phyloP scores from a whole-genome alignment of 495 filamentous ascomycete genomes.

The Amorphotheca resinae region DNA sequence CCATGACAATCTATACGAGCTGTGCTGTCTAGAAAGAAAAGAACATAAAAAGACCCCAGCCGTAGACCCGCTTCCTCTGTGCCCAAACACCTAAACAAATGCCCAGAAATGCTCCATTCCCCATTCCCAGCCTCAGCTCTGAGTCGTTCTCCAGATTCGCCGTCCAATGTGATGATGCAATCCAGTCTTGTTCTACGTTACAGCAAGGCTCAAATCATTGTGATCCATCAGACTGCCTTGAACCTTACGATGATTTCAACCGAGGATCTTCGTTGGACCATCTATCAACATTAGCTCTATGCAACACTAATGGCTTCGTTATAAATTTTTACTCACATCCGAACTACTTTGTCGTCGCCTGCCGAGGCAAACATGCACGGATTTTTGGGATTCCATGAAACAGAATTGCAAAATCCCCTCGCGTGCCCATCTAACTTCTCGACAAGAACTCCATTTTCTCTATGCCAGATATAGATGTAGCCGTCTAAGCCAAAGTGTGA shows the following conservation, averaged over 20 bases:
- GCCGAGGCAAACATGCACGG: slow-evolving; percentile 82
- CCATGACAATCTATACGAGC: slow-evolving; percentile 6
- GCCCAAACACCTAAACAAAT: slow-evolving; percentile 14
- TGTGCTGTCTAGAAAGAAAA: not conserved
- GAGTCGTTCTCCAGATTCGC: not conserved
- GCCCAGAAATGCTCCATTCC: slow-evolving; percentile 1
- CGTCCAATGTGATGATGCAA: slow-evolving; percentile 3
- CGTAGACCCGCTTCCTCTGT: too few species aligned
- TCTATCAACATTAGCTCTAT: slow-evolving; percentile 8
- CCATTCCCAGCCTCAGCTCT: not conserved
- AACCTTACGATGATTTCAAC: not conserved
- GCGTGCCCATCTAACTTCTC: slow-evolving; percentile 64
- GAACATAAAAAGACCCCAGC: too few species aligned
- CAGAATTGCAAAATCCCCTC: slow-evolving; percentile 72
- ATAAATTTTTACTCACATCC: slow-evolving; percentile 59
- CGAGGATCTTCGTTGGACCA: slow-evolving; percentile 12
- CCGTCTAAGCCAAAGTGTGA: slow-evolving; percentile 43
- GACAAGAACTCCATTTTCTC: slow-evolving; percentile 61
- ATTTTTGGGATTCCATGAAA: slow-evolving; percentile 78
- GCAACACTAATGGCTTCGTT: not conserved
- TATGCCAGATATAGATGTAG: slow-evolving; percentile 79
- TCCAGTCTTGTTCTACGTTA: not conserved
- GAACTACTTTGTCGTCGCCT: slow-evolving; percentile 74
- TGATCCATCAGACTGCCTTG: slow-evolving; percentile 3
- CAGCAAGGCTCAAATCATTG: not conserved